Evolutionary conservation across 2,329 filamentous ascomycete genomes (phyloP), one percentile per base, ranked within the genome.

Genomic region (Chalaropsis thielavioides): DNA sequence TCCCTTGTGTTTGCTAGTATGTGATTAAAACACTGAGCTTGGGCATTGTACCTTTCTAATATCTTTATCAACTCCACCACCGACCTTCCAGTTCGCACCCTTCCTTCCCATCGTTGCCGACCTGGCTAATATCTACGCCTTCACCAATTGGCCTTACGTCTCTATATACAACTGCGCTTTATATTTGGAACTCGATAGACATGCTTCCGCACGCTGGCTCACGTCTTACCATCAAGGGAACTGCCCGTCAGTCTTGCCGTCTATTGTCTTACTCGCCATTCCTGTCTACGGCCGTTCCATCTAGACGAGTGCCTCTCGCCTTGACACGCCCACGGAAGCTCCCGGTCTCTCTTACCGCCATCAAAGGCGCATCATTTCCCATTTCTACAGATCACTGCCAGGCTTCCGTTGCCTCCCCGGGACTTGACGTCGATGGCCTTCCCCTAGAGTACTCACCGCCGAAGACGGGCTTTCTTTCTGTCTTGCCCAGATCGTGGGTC

Each of bases 381-480:
- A 24, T 54, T 11, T 35, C 61, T 40, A 58, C 54, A 22, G 4
- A 63, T 8, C 38, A 13, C 6, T 40, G 49, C 11, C 15, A 60
- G 11, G 51, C 60, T 41, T 13, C 63, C 13, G 13, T 41, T 17
- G 17, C 44, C 44, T 10, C 54, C 6, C 27, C 63, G 6, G 38
- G 35, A 0, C n/a, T 63, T 5, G 64, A 67, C 13, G 49, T 54
- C 22, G 67, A 67, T 38, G 63, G 64, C 31, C 65, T 67, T 24
- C 64, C 67, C 5, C 43, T 65, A 19, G 70, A 73, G n/a, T 92
- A 92, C 72, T 73, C 75, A n/a, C 80, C 85, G n/a, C 89, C 90
- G 2, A 85, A 78, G 17, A 83, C 82, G 0, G 89, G 90, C 15
- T 71, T 94, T 4, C 76, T 95, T 38, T 87, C 89, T 2, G 74